Percentiles rank a stretch among this genome's conserved stretches.
Evolutionary conservation across 108 stramenopile species (phyloP).

Genomic region (Stephanodiscus minutulus): DNA sequence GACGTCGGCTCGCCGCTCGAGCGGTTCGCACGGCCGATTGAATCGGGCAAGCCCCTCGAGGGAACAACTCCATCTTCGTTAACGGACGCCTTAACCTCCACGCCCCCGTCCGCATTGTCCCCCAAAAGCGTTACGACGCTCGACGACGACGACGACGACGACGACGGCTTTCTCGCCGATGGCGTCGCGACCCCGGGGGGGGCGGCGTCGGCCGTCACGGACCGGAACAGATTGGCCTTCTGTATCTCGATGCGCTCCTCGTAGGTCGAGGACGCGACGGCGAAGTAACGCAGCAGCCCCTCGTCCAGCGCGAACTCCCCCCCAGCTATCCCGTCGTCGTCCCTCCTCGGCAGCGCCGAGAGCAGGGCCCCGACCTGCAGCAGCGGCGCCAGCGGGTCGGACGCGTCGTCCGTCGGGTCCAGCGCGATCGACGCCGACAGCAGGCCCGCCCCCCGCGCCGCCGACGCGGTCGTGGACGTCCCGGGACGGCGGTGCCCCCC

Average conservation of each 20-base stretch:
- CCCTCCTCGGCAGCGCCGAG: slow-evolving; percentile 30
- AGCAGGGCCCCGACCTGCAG: slow-evolving; percentile 66
- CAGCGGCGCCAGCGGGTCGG: slow-evolving; percentile 13
- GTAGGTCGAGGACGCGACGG: slow-evolving; percentile 67
- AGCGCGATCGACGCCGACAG: not conserved
- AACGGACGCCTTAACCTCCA: slow-evolving; percentile 17
- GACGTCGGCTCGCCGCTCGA: not conserved
- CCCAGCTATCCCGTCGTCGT: slow-evolving; percentile 5
- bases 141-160: slow-evolving; percentile 18
- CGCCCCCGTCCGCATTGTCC: slow-evolving; percentile 29
- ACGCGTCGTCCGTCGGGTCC: slow-evolving; percentile 15
- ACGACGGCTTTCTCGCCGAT: not conserved
- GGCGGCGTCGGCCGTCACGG: not conserved
- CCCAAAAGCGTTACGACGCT: not conserved
- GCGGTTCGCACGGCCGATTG: not conserved
- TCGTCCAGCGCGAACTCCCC: slow-evolving; percentile 47
- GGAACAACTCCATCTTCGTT: slow-evolving; percentile 7
- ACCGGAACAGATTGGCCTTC: slow-evolving; percentile 49
- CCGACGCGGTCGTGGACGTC: not conserved
- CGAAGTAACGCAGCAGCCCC: slow-evolving; percentile 60
- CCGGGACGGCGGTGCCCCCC: not conserved
- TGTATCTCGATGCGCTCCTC: slow-evolving; percentile 80
- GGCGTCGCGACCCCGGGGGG: not conserved
- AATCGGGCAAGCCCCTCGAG: not conserved
- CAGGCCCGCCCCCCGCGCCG: too few species aligned